phyloP scores from a whole-genome alignment of 306 rosid genomes.

The Vicia sativa region DNA sequence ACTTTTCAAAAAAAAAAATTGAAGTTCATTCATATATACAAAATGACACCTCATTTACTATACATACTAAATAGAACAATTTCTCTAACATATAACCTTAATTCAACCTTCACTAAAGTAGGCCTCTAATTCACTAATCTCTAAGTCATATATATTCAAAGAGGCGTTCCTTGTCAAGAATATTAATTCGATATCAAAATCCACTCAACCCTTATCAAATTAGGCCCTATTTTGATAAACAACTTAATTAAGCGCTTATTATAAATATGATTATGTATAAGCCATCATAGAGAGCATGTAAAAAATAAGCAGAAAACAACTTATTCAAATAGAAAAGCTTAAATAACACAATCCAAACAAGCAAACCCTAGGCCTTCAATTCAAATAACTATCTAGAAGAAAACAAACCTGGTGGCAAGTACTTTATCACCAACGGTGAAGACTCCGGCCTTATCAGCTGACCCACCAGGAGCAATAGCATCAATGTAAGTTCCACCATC shows the following conservation, averaged over 20 bases:
- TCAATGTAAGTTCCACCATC: conserved; percentile 96
- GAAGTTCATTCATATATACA: no score
- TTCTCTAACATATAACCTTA: not conserved
- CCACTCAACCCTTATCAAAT: conserved; percentile 12
- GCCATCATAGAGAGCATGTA: no score
- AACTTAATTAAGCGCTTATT: not conserved
- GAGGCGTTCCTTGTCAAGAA: not conserved
- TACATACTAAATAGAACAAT: not conserved
- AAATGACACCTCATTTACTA: no score
- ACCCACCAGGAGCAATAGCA: conserved; percentile 91
- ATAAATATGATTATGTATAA: not conserved
- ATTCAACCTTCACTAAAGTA: not conserved
- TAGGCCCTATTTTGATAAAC: not conserved
- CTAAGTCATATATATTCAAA: conserved; percentile 20
- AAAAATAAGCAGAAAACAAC: no score
- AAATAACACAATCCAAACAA: not conserved
- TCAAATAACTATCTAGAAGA: conserved; percentile 22
- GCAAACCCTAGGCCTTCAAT: not conserved
- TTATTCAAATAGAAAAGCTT: not conserved
- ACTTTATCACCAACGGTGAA: conserved; percentile 93
- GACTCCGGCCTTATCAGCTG: conserved; percentile 72
- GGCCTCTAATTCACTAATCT: conserved; percentile 1
- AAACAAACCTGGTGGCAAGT: conserved; percentile 78
- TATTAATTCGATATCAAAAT: conserved; percentile 22
- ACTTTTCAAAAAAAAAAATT: no score